Evolutionary conservation across 2,329 filamentous ascomycete genomes (phyloP), one percentile per base, ranked within the genome.

Genomic region (Diatrype stigma): DNA sequence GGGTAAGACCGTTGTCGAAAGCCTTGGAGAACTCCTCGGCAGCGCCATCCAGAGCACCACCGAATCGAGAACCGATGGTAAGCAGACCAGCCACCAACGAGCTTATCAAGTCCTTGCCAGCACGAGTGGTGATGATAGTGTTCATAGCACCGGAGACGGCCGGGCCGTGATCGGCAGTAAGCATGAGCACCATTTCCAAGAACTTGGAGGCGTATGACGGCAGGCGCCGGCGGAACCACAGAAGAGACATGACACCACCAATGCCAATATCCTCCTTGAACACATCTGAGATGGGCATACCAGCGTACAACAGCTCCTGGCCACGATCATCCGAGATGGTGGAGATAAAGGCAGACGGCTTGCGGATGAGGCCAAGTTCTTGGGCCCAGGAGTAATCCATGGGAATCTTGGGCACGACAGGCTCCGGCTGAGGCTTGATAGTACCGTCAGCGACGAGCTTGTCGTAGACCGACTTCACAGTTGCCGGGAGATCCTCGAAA

Each of bases 101-200:
- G 66, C 86, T 92, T 79, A 99, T 97, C 63, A 99, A 79, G 71
- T 99, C 94, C 83, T 99, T 99, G 73, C 94, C 94, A 58, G 94
- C 94, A 89, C 94, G 90, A 54, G 94, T 99, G 57, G 94, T 99
- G 73, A 99, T 97, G 73, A 99, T 99, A 72, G 94, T 99, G 87
- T 99, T 99, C 94, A 99, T 99, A 73, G 94, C 94, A 83, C 94
- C 94, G 64, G 94, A 99, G 64, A 99, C 94, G 65, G 94, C 94
- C 49, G 94, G 94, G 76, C 94, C 94, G 85, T 99, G 94, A 70
- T 99, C 94, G 65, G 94, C 94, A 69, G 94, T 99, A 69, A 99
- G 85, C 94, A 99, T 99, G 73, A 99, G 93, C 61, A 99, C 94
- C 94, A 99, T 99, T 82, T 99, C 94, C 63, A 99, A 79, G 83